These are phyloP conservation scores for Ganoderma lucidum DNA, from an alignment of 1,284 basidiomycete species.

Conservation along the genomic window DNA sequence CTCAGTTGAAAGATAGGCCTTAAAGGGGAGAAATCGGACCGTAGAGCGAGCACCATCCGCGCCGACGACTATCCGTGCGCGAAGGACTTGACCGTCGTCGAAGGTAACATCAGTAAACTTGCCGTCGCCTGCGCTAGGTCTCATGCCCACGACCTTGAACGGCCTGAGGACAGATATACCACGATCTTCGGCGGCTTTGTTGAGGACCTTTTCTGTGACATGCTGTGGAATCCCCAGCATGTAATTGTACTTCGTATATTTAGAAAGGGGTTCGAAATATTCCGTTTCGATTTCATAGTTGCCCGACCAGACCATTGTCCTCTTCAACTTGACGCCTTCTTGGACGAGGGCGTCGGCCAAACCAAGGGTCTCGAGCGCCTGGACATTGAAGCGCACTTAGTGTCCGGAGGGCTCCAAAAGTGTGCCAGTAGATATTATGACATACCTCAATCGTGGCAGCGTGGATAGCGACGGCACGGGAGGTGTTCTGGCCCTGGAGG, in stretches of 20 bases:
- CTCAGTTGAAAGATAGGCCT: too few relatives aligned
- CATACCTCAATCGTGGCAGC: conserved; percentile 44
- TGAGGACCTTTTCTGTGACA: conserved; percentile 54
- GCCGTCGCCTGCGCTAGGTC: conserved; percentile 26
- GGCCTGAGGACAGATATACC: conserved; percentile 47
- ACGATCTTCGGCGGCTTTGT: conserved; percentile 43
- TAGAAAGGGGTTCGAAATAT: conserved; percentile 42
- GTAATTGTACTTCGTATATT: conserved; percentile 56
- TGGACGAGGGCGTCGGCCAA: conserved; percentile 48
- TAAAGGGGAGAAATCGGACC: conserved; percentile 42
- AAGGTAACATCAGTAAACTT: conserved; percentile 52
- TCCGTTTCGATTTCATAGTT: conserved; percentile 38
- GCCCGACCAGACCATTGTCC: conserved; percentile 44
- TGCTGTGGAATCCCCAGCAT: conserved; percentile 47
- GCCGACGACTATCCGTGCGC: conserved; percentile 55
- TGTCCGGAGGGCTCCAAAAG: not conserved
- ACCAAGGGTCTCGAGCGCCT: conserved; percentile 45
- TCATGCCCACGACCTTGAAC: conserved; percentile 43
- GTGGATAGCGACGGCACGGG: conserved; percentile 41
- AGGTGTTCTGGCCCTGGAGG: conserved; percentile 34
- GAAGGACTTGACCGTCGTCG: conserved; percentile 55
- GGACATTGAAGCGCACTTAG: not conserved
- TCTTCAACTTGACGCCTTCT: conserved; percentile 44
- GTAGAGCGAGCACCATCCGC: conserved; percentile 63
- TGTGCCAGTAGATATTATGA: not conserved